Evolutionary conservation across 1,139 yeast species (phyloP).

Genomic region (Lodderomyces metapsilosis): DNA sequence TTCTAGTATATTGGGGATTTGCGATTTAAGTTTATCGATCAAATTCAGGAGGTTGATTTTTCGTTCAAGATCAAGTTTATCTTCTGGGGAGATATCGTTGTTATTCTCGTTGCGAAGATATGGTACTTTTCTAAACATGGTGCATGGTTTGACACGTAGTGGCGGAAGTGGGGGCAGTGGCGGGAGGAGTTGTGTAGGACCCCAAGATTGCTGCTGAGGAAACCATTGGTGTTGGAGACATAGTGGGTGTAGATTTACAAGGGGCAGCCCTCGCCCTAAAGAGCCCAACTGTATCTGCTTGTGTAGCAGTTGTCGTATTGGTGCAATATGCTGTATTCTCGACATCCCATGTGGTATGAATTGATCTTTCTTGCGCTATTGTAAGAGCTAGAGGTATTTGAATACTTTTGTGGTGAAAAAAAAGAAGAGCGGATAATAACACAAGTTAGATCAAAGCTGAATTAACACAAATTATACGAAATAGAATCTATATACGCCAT

Average conservation of each 20-base stretch:
- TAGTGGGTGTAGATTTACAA: background rate
- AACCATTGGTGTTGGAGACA: background rate
- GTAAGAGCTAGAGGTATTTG: background rate
- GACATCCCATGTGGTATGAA: background rate
- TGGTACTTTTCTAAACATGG: background rate
- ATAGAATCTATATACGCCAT: background rate
- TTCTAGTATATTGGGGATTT: slow-evolving; percentile 59
- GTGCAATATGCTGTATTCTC: background rate
- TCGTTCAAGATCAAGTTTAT: slow-evolving; percentile 15
- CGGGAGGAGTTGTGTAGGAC: background rate
- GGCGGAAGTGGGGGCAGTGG: background rate
- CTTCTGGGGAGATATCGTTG: slow-evolving; percentile 5
- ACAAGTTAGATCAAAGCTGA: too few relatives aligned
- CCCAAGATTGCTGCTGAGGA: background rate
- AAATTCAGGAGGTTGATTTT: slow-evolving; percentile 63
- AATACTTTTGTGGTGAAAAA: background rate
- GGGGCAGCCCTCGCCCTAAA: background rate
- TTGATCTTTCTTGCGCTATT: background rate
- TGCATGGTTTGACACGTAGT: background rate
- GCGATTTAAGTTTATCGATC: slow-evolving; percentile 47
- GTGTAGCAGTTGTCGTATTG: background rate
- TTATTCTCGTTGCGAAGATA: background rate
- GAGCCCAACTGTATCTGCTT: background rate
- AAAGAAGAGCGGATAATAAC: background rate
- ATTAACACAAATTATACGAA: background rate